A percentile compares a stretch with the other conserved stretches of the same genome.
These are phyloP conservation scores for Xylariaceae sp. DNA, from an alignment of 2,329 filamentous ascomycete genomes.

Conservation along the genomic window DNA sequence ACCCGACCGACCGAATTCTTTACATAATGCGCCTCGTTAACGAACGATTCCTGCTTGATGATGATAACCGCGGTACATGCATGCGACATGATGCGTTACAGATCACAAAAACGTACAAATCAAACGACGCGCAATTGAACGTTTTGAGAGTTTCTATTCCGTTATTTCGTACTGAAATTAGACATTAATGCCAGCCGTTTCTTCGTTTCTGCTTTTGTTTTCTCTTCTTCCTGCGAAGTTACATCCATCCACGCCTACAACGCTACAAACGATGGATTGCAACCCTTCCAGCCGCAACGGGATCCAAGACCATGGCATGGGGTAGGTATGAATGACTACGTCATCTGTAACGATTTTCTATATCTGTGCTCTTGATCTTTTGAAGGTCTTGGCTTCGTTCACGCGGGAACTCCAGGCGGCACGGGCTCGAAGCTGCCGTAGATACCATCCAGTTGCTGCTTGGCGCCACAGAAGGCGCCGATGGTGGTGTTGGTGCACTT, in stretches of 20 bases:
- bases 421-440: conserved; percentile 26
- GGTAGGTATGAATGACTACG: neutral
- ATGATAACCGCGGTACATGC: neutral
- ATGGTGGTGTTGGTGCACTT: conserved; percentile 22
- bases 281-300: no score
- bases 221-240: no score
- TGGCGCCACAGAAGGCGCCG: conserved; percentile 23
- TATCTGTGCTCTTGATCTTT: conserved; percentile 1
- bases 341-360: neutral
- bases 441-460: conserved; percentile 19
- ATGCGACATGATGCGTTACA: neutral
- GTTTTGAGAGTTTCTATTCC: no score
- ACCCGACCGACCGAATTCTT: neutral
- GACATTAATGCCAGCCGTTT: no score
- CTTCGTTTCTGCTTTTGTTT: no score
- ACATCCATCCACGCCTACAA: no score
- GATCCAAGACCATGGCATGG: no score
- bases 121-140: no score
- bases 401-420: conserved; percentile 13
- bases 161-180: no score
- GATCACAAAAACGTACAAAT: neutral
- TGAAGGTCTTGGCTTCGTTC: conserved; percentile 1
- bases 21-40: neutral
- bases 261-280: no score
- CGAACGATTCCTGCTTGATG: neutral